Evolutionary conservation across 129 eudicot species (phyloP), one percentile per base, ranked within the genome.

Genomic region (Centrapalus pauciflorus): DNA sequence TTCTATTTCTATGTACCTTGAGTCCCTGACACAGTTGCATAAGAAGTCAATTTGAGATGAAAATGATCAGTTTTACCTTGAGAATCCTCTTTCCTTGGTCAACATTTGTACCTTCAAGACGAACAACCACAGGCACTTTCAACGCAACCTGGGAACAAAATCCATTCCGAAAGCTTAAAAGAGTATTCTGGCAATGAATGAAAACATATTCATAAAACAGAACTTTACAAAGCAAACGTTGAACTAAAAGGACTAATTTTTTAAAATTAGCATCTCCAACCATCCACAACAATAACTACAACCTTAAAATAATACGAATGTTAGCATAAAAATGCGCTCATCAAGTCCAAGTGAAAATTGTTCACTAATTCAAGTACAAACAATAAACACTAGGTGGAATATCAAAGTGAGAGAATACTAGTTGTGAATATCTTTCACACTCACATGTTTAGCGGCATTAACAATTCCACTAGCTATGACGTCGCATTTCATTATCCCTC

Each of bases 71-170:
- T 19, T 49, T 74, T 79, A 92, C 98, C 98, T 88, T 88, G 32
- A 92, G 94, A 81, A 92, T 92, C 66, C 96, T 85, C 87, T 88
- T 88, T 75, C 98, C 98, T 76, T 85, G 96, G 79, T 92, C 98
- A 28, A 92, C 98, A 43, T 92, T 92, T 66, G 98, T 88, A 26
- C 98, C 98, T 83, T 92, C 98, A 67, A 92, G 96, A 54, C 96
- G 96, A 40, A 92, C 98, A 3, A 92, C 73, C 14, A 92, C 95
- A 4, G 96, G 98, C 58, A 92, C 98, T 80, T 92, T 88, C 72
- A 92, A 75, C 35, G 84, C 74, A 77, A 92, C 98, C 98, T 92
- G 57, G 9, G 71, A 76, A 21, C 45, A 60, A 69, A 58, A 28
- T 11, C 65, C 52, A 54, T 30, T 24, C 4, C 0, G 34, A 55